phyloP scores from a whole-genome alignment of 345 rosid genomes.

The Citrus reticulata region DNA sequence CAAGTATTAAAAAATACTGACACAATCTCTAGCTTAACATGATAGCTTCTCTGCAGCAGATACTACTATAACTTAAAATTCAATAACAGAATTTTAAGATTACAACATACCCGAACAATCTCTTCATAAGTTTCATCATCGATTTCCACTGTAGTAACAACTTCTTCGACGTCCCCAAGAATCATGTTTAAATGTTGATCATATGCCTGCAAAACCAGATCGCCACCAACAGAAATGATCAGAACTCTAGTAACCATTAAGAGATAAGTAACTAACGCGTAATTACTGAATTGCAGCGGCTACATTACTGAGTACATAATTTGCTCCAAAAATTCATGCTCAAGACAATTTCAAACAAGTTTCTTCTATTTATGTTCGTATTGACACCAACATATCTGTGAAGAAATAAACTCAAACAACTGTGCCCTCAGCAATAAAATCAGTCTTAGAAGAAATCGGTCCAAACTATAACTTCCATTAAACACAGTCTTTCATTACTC shows the following conservation, averaged over 20 bases:
- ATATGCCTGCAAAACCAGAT: conserved; percentile 65
- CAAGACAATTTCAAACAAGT: neutral
- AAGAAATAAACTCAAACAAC: neutral
- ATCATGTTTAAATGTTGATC: conserved; percentile 99
- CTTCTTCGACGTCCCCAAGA: conserved; percentile 98
- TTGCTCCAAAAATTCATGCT: neutral
- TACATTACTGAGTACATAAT: neutral
- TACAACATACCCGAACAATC: conserved; percentile 81
- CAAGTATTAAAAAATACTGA: neutral
- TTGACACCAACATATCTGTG: neutral
- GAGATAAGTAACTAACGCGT: neutral
- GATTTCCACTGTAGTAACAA: conserved; percentile 92
- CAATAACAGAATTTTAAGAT: neutral
- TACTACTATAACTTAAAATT: neutral
- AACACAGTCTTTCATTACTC: neutral
- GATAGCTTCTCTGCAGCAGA: neutral
- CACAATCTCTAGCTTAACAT: neutral
- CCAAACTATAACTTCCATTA: neutral
- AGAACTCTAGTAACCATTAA: neutral
- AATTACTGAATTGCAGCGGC: neutral
- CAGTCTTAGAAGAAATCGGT: neutral
- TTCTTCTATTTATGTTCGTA: neutral
- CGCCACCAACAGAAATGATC: neutral
- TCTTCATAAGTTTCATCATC: conserved; percentile 99
- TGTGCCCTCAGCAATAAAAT: neutral